phyloP scores from a whole-genome alignment of 2,329 filamentous ascomycete species.

The Hymenoscyphus linearis region DNA sequence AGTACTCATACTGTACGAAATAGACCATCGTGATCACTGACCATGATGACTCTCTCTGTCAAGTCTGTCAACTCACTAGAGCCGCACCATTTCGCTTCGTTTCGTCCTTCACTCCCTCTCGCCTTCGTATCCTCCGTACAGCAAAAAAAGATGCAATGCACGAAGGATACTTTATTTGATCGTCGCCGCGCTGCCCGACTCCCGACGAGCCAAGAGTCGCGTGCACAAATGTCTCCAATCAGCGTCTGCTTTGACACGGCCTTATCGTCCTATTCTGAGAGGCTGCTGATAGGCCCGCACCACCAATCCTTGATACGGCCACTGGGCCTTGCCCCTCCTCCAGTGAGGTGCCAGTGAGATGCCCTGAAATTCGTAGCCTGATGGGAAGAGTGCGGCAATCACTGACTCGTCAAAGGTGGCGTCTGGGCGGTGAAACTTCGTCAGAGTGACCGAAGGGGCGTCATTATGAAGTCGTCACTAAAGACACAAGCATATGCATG shows the following conservation, averaged over 20 bases:
- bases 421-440: not conserved
- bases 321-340: not conserved
- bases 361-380: not conserved
- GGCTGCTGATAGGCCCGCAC: not conserved
- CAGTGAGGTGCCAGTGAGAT: not conserved
- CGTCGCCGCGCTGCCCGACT: not conserved
- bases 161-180: not conserved
- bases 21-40: not conserved
- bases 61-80: not conserved
- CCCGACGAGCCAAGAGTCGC: not conserved
- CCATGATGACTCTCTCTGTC: not conserved
- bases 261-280: not conserved
- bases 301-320: not conserved
- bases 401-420: not conserved
- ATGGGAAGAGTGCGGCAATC: not conserved
- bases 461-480: not conserved
- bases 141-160: too few relatives aligned
- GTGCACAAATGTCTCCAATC: not conserved
- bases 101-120: not conserved
- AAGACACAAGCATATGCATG: constrained; percentile 5
- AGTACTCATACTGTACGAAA: not conserved
- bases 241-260: not conserved
- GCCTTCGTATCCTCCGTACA: not conserved
- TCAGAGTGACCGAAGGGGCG: not conserved
- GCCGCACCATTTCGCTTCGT: not conserved